These are phyloP conservation scores for Fusarium buharicum DNA, from an alignment of 2,329 filamentous ascomycete species.

Conservation along the genomic window DNA sequence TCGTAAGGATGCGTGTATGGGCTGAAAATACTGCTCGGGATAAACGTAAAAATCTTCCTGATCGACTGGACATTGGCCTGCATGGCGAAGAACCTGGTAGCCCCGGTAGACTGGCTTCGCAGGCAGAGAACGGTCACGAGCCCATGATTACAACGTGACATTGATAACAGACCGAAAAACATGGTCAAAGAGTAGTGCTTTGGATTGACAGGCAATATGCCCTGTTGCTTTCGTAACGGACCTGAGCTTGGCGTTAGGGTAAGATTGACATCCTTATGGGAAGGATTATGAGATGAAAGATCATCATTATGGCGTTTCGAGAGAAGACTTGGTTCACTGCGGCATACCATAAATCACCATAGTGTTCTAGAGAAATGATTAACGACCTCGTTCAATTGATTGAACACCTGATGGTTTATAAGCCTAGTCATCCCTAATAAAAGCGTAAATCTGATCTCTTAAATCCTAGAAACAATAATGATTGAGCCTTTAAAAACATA, in stretches of 20 bases:
- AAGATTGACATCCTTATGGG: constrained; percentile 22
- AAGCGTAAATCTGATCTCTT: not conserved
- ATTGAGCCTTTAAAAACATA: constrained; percentile 43
- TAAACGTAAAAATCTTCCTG: constrained; percentile 47
- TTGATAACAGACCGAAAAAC: constrained; percentile 11
- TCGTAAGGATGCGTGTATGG: constrained; percentile 87
- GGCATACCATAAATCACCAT: not conserved
- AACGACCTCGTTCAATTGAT: not conserved
- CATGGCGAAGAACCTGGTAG: constrained; percentile 51
- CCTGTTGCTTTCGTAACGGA: constrained; percentile 12
- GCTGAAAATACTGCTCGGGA: constrained; percentile 72
- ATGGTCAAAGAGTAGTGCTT: constrained; percentile 25
- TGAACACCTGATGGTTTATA: not conserved
- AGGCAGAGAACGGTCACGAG: constrained; percentile 57
- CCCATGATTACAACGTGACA: constrained; percentile 63
- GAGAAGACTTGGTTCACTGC: not conserved
- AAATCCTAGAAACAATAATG: constrained; percentile 5
- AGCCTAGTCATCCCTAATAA: not conserved
- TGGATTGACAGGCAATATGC: constrained; percentile 30
- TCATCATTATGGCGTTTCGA: constrained; percentile 34
- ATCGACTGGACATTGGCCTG: constrained; percentile 52
- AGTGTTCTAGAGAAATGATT: constrained; percentile 3
- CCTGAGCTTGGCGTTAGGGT: constrained; percentile 38
- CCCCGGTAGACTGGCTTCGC: constrained; percentile 35
- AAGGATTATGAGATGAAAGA: constrained; percentile 25